Base-by-base conservation (phyloP, 2,329 filamentous ascomycete species). In the Arthrobotrys sphaeroides region DNA sequence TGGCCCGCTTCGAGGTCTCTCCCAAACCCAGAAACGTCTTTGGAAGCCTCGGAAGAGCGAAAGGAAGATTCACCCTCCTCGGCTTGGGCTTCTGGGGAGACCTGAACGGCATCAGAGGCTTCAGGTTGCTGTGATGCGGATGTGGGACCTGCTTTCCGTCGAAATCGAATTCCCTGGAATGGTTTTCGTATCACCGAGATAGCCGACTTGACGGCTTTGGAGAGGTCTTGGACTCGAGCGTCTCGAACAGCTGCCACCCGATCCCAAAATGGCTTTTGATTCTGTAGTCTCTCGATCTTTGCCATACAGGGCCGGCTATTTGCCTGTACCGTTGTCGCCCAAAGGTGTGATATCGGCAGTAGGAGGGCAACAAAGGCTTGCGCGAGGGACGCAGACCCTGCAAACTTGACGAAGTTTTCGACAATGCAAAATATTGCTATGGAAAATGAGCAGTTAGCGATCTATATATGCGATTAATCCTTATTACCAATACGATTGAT, bases 341-440 rank as follows among this genome's bases (percentile, higher is more conserved):
- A 91, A 77, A 91, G 85, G 16, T 88, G 87, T 12, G 88, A 90
- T 9, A 91, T 84, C 0, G 90, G 90, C 13, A 91, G 85, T 77
- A 88, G 88, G 73, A 90, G 85, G 69, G 86, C 86, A 36, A 89
- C 86, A 18, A 88, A 81, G 13, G 88, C 88, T 6, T 88, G 82
- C 64, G 87, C 84, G 73, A 87, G 83, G 55, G 85, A 85, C 66
- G 84, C 84, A 31, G 90, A 82, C 77, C 89, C 86, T 2, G 86
- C 85, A 60, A 87, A 83, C 2, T 80, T 73, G 20, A 84, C 78
- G 69, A 83, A 82, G 81, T 87, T 89, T 77, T 89, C 85, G 16
- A 90, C 79, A 53, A 87, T 83, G 0, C 87, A 86, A 80, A 91
- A 88, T 77, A 90, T 83, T 22, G 87, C 89, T 90, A 61, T 24